Conservation (phyloP, 2,329 filamentous ascomycete species). For the Colletotrichum paranaense region DNA sequence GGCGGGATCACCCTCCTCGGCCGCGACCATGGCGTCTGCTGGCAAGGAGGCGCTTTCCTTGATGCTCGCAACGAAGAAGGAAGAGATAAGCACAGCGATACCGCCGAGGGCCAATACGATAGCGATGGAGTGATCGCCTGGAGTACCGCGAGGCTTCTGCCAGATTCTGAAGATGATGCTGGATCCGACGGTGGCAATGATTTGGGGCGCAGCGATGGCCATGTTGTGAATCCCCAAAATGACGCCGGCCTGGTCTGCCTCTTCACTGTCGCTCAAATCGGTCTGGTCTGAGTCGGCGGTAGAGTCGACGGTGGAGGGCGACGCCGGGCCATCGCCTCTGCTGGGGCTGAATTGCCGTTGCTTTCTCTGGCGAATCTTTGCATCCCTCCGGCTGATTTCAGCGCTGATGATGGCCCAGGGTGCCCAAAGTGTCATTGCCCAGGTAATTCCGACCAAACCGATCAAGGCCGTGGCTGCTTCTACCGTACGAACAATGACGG, state of each 20-base stretch:
- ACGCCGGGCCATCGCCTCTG: slow-evolving; percentile 25
- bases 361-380: slow-evolving; percentile 56
- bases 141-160: slow-evolving; percentile 87
- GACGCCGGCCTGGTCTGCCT: slow-evolving; percentile 84
- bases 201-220: slow-evolving; percentile 90
- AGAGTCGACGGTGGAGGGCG: slow-evolving; percentile 22
- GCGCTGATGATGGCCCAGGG: slow-evolving; percentile 95
- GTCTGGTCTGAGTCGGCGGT: slow-evolving; percentile 27
- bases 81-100: slow-evolving; percentile 80
- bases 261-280: slow-evolving; percentile 58
- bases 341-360: slow-evolving; percentile 38
- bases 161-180: slow-evolving; percentile 85
- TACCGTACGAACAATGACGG: slow-evolving; percentile 80
- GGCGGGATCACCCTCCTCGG: slow-evolving; percentile 53
- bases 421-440: slow-evolving; percentile 94
- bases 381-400: slow-evolving; percentile 87
- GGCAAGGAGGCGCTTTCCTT: slow-evolving; percentile 65
- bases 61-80: slow-evolving; percentile 76
- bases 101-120: slow-evolving; percentile 90
- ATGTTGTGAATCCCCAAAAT: slow-evolving; percentile 97
- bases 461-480: slow-evolving; percentile 81
- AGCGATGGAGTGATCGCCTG: slow-evolving; percentile 87
- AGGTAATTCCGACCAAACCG: slow-evolving; percentile 86
- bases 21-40: slow-evolving; percentile 51
- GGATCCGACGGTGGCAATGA: slow-evolving; percentile 87